Evolutionary conservation across 1,139 yeast genomes (phyloP).

Genomic region (Hemisphaericaspora xylofermentans): DNA sequence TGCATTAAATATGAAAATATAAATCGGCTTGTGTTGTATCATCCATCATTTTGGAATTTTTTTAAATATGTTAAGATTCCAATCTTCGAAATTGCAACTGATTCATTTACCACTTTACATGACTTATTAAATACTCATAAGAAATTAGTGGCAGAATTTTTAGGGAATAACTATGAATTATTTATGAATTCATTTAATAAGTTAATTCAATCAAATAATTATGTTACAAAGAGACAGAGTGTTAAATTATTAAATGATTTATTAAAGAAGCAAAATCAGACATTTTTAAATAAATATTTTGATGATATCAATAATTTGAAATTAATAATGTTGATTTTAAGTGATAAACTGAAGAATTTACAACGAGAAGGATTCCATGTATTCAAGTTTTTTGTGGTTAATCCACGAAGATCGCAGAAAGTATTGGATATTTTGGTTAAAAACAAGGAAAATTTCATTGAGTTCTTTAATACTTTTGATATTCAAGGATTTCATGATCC

Average conservation of each 20-base stretch:
- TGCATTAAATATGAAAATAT: conserved; percentile 79
- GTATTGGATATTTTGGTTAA: conserved; percentile 79
- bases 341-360: conserved; percentile 85
- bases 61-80: conserved; percentile 75
- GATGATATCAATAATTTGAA: conserved; percentile 81
- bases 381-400: conserved; percentile 90
- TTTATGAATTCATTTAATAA: conserved; percentile 66
- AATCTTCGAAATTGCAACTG: conserved; percentile 87
- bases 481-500: conserved; percentile 64
- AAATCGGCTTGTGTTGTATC: conserved; percentile 54
- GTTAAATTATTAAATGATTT: conserved; percentile 74
- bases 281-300: conserved; percentile 73
- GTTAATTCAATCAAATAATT: conserved; percentile 72
- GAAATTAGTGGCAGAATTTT: conserved; percentile 66
- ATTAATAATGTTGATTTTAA: conserved; percentile 77
- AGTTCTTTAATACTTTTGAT: conserved; percentile 68
- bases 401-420: conserved; percentile 83
- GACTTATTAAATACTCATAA: conserved; percentile 72
- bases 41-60: conserved; percentile 72
- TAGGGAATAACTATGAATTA: conserved; percentile 49
- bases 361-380: conserved; percentile 91
- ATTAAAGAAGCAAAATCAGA: conserved; percentile 68
- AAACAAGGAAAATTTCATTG: conserved; percentile 73
- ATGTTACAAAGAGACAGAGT: conserved; percentile 91
- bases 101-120: conserved; percentile 74